These are phyloP conservation scores for Blastobotrys parvus DNA, from an alignment of 805 yeast species.

Conservation along the genomic window DNA sequence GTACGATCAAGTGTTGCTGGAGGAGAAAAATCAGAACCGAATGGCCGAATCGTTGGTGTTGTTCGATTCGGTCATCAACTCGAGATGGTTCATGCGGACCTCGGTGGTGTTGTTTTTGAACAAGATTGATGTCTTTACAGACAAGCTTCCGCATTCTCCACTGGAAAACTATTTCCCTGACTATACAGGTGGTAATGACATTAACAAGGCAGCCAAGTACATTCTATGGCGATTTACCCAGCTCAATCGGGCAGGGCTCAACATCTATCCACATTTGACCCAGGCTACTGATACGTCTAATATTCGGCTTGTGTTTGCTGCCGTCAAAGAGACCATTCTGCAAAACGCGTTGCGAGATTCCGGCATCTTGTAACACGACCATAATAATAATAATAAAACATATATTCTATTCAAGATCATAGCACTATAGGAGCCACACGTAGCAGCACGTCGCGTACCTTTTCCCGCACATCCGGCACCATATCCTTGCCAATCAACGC, in stretches of 20 bases:
- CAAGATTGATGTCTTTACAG: conserved; percentile 84
- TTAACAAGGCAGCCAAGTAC: conserved; percentile 84
- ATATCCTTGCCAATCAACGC: conserved; percentile 30
- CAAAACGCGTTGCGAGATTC: conserved; percentile 70
- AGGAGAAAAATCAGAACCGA: conserved; percentile 60
- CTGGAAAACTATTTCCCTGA: conserved; percentile 80
- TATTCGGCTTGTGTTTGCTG: conserved; percentile 77
- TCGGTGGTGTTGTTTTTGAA: conserved; percentile 80
- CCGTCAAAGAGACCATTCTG: conserved; percentile 70
- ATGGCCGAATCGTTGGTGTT: conserved; percentile 74
- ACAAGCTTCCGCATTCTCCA: conserved; percentile 74
- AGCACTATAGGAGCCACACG: conserved; percentile 42
- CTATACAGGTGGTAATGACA: conserved; percentile 82
- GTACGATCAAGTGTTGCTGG: conserved; percentile 79
- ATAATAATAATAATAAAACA: neutral
- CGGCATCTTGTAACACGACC: conserved; percentile 55
- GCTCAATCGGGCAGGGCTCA: conserved; percentile 72
- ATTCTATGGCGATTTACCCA: conserved; percentile 85
- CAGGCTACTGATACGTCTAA: conserved; percentile 93
- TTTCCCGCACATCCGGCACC: conserved; percentile 28
- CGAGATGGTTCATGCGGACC: conserved; percentile 85
- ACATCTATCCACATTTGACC: conserved; percentile 79
- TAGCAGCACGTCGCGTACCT: conserved; percentile 27
- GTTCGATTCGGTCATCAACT: conserved; percentile 85
- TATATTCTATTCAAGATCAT: too few species aligned